phyloP scores from a whole-genome alignment of 139 green algal species.

The Micractinium conductrix region DNA sequence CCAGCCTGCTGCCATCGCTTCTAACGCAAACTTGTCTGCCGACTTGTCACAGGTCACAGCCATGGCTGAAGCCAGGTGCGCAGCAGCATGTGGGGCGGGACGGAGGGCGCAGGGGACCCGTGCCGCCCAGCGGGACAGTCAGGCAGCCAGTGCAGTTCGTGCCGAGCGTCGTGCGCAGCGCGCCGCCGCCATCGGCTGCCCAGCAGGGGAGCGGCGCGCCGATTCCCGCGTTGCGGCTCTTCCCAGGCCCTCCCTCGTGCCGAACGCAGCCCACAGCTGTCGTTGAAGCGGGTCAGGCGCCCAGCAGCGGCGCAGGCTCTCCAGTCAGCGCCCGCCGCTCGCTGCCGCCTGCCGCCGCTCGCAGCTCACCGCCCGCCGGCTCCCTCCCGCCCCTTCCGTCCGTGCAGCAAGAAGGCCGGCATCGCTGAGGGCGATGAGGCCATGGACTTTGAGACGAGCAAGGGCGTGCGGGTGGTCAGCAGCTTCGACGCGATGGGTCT shows the following conservation, averaged over 20 bases:
- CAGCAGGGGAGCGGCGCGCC: no score
- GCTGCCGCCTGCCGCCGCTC: background rate
- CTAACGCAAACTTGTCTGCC: background rate
- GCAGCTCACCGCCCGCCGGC: background rate
- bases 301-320: background rate
- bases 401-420: constrained; percentile 10
- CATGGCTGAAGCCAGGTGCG: background rate
- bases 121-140: no score
- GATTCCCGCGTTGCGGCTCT: no score
- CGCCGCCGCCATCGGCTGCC: no score
- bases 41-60: background rate
- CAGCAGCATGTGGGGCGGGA: background rate
- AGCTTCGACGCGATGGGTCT: constrained; percentile 96
- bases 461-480: constrained; percentile 79
- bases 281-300: background rate
- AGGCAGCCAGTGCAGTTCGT: no score
- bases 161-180: no score
- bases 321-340: background rate
- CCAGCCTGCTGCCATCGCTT: background rate
- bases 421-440: constrained; percentile 36
- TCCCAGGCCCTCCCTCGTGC: no score
- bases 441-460: constrained; percentile 82
- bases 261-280: no score
- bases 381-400: no score
- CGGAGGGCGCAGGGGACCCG: no score